A percentile compares a stretch with the other conserved stretches of the same genome.
These are phyloP conservation scores for Lactarius pseudohatsudake DNA, from an alignment of 768 basidiomycete species.

Conservation along the genomic window DNA sequence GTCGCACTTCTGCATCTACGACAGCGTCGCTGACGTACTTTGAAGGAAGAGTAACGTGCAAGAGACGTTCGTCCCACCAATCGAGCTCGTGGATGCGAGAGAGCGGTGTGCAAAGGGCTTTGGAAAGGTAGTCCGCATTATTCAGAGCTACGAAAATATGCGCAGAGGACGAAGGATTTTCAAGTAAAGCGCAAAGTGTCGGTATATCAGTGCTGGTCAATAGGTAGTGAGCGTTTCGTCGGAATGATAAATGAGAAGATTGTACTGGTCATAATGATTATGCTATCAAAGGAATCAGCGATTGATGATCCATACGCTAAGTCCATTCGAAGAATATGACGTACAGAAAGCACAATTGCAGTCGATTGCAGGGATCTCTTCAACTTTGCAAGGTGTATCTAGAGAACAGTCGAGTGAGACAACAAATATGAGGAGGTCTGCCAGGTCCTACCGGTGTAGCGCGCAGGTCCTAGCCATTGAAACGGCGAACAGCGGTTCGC, in stretches of 20 bases:
- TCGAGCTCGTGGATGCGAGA: conserved; percentile 45
- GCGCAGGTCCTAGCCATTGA: conserved; percentile 35
- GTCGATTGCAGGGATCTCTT: conserved; percentile 50
- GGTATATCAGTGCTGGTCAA: conserved; percentile 36
- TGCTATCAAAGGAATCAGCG: conserved; percentile 31
- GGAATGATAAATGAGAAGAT: background rate
- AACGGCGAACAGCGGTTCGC: conserved; percentile 39
- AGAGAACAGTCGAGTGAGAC: background rate
- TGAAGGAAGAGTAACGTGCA: conserved; percentile 34
- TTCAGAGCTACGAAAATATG: conserved; percentile 50
- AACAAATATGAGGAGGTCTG: background rate
- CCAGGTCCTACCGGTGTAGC: conserved; percentile 36
- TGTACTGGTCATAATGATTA: conserved; percentile 42
- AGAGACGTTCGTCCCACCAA: conserved; percentile 46
- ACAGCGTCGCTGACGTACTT: background rate
- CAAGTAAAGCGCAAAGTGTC: conserved; percentile 36
- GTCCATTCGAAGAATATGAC: conserved; percentile 6
- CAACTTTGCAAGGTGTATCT: conserved; percentile 40
- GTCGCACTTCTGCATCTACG: conserved; percentile 38
- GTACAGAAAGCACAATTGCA: conserved; percentile 49
- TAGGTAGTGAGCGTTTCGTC: background rate
- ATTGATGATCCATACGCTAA: background rate
- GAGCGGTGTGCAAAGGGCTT: conserved; percentile 35
- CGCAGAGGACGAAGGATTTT: conserved; percentile 30
- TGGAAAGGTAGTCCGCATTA: conserved; percentile 39